Evolutionary conservation across 352 stramenopile species (phyloP).

Genomic region (Pythium phragmiticola): DNA sequence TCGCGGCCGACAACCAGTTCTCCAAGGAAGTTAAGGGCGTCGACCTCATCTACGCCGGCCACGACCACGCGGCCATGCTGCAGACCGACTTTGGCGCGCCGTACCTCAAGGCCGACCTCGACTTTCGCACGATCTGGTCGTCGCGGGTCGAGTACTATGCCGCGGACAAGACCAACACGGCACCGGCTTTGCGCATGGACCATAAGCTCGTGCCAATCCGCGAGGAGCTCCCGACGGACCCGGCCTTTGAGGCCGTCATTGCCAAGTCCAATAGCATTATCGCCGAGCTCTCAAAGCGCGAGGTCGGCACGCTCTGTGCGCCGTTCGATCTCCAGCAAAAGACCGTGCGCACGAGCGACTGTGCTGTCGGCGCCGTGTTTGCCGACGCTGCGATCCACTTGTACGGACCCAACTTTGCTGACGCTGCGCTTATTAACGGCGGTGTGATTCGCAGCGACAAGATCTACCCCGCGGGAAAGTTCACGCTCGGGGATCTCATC

Average conservation of each 20-base stretch:
- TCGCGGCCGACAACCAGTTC: conserved; percentile 69
- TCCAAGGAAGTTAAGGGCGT: conserved; percentile 65
- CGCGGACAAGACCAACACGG: conserved; percentile 27
- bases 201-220: conserved; percentile 55
- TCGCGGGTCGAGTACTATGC: conserved; percentile 63
- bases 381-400: conserved; percentile 44
- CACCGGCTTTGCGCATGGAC: conserved; percentile 39
- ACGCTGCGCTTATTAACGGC: conserved; percentile 63
- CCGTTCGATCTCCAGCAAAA: conserved; percentile 50
- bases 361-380: conserved; percentile 54
- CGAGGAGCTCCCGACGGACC: conserved; percentile 56
- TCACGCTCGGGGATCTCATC: conserved; percentile 59
- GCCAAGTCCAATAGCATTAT: conserved; percentile 42
- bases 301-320: conserved; percentile 56
- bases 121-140: conserved; percentile 70
- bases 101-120: conserved; percentile 73
- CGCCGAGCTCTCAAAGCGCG: conserved; percentile 36
- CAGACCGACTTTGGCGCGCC: conserved; percentile 70
- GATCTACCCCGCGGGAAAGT: conserved; percentile 39
- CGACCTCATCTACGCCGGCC: conserved; percentile 65
- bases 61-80: conserved; percentile 75
- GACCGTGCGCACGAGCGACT: conserved; percentile 45
- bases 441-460: conserved; percentile 69
- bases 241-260: conserved; percentile 48
- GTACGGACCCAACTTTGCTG: conserved; percentile 48